phyloP scores from a whole-genome alignment of 1,139 yeast genomes.

The Diutina siamensis region DNA sequence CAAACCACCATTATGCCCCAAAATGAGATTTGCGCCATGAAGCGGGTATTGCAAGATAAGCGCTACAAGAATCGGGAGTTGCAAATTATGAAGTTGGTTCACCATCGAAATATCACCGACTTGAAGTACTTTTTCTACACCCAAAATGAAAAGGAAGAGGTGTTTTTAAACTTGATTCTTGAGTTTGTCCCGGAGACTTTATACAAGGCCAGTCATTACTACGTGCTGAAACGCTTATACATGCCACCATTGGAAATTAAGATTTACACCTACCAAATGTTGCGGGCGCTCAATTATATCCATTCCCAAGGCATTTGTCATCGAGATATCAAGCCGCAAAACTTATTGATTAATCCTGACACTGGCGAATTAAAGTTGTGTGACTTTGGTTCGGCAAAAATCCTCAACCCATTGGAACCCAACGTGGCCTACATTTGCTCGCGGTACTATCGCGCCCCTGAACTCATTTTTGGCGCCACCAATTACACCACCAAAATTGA shows the following conservation, averaged over 20 bases:
- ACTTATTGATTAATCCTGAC: constrained; percentile 76
- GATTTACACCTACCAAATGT: constrained; percentile 81
- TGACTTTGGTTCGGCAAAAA: constrained; percentile 98
- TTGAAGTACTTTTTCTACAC: constrained; percentile 84
- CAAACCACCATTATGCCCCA: constrained; percentile 72
- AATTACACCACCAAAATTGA: constrained; percentile 95
- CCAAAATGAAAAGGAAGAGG: constrained; percentile 64
- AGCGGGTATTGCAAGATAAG: constrained; percentile 88
- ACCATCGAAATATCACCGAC: constrained; percentile 81
- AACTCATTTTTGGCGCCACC: constrained; percentile 81
- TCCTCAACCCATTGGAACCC: constrained; percentile 79
- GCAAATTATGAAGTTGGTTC: constrained; percentile 86
- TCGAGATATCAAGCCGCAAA: constrained; percentile 95
- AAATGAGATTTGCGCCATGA: constrained; percentile 79
- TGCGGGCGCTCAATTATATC: constrained; percentile 83
- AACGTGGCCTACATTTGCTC: constrained; percentile 95
- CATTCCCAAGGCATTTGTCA: constrained; percentile 91
- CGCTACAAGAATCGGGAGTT: constrained; percentile 93
- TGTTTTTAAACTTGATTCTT: constrained; percentile 76
- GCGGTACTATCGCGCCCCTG: constrained; percentile 93
- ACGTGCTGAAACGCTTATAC: constrained; percentile 61
- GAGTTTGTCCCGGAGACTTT: constrained; percentile 94
- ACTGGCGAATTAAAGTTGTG: constrained; percentile 80
- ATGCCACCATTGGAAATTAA: constrained; percentile 91
- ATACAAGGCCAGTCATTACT: constrained; percentile 76